Conservation (phyloP, 768 basidiomycete species). For the Hysterangium stoloniferum region DNA sequence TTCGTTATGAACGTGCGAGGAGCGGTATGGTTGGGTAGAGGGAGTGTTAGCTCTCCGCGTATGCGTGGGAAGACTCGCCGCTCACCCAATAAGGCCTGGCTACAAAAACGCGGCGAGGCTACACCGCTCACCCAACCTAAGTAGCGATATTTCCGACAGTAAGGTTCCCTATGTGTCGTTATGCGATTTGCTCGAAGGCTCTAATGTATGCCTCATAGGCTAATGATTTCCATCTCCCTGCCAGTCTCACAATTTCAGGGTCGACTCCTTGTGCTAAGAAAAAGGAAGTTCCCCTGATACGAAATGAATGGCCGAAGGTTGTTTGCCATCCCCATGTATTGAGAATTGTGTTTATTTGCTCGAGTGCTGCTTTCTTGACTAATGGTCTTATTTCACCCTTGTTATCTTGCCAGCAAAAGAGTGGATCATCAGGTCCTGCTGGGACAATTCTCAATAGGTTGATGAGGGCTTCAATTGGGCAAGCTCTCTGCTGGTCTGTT, state of each 20-base stretch:
- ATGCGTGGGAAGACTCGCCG: too few relatives aligned
- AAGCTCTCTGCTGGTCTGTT: conserved; percentile 17
- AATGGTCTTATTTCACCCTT: conserved; percentile 24
- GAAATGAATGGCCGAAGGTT: conserved; percentile 35
- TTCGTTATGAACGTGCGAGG: too few relatives aligned
- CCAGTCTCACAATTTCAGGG: conserved; percentile 29
- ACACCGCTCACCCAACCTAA: too few relatives aligned
- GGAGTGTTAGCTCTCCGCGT: too few relatives aligned
- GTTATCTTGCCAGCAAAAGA: conserved; percentile 31
- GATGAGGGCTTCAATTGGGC: conserved; percentile 24
- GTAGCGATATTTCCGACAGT: too few relatives aligned
- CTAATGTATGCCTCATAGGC: conserved; percentile 34
- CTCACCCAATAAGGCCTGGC: too few relatives aligned
- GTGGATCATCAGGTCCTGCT: conserved; percentile 22
- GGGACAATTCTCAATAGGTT: conserved; percentile 25
- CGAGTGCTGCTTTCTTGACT: conserved; percentile 21
- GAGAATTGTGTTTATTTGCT: conserved; percentile 27
- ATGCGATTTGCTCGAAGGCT: conserved; percentile 28
- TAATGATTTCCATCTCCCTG: conserved; percentile 31
- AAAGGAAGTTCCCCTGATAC: conserved; percentile 34
- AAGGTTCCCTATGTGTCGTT: conserved; percentile 16
- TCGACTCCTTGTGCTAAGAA: conserved; percentile 24
- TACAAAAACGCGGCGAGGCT: too few relatives aligned
- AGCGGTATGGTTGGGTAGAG: too few relatives aligned
- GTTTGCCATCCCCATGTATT: conserved; percentile 22